phyloP scores from a whole-genome alignment of 164 flowering plant genomes.

The Macadamia integrifolia region DNA sequence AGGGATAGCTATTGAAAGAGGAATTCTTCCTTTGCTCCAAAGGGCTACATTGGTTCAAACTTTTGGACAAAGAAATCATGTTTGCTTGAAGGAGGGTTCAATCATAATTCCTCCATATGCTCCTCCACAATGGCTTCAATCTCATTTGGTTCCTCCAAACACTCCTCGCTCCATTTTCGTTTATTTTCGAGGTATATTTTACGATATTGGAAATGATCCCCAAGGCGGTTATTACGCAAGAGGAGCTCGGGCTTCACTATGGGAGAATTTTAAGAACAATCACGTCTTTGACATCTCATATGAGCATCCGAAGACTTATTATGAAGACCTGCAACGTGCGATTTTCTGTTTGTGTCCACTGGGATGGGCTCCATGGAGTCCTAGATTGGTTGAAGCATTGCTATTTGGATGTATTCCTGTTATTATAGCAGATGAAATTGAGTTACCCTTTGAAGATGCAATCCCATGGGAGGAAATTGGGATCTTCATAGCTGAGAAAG shows the following conservation, averaged over 20 bases:
- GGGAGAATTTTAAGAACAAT: constrained; percentile 97
- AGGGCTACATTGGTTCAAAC: constrained; percentile 46
- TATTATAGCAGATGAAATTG: constrained; percentile 93
- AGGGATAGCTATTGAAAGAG: constrained; percentile 89
- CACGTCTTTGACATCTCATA: constrained; percentile 93
- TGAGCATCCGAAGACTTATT: constrained; percentile 90
- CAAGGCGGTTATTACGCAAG: constrained; percentile 99
- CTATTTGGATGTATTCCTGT: constrained; percentile 96
- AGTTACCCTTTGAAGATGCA: constrained; percentile 90
- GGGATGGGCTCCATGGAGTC: constrained; percentile 99
- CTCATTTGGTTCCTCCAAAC: constrained; percentile 80
- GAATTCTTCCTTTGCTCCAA: constrained; percentile 77
- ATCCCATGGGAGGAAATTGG: constrained; percentile 98
- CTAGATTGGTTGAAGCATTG: constrained; percentile 88
- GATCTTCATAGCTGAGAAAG: constrained; percentile 75
- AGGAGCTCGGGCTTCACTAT: constrained; percentile 92
- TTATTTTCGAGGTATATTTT: constrained; percentile 37
- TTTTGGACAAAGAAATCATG: no score
- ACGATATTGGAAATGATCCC: constrained; percentile 89
- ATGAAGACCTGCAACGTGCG: constrained; percentile 96
- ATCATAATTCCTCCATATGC: constrained; percentile 35
- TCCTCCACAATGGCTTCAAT: constrained; percentile 92
- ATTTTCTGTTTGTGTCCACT: constrained; percentile 90
- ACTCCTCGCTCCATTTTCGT: constrained; percentile 84
- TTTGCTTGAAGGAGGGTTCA: constrained; percentile 58